These are phyloP conservation scores for Trichoderma sp. DNA, from an alignment of 2,329 filamentous ascomycete species.

Conservation along the genomic window DNA sequence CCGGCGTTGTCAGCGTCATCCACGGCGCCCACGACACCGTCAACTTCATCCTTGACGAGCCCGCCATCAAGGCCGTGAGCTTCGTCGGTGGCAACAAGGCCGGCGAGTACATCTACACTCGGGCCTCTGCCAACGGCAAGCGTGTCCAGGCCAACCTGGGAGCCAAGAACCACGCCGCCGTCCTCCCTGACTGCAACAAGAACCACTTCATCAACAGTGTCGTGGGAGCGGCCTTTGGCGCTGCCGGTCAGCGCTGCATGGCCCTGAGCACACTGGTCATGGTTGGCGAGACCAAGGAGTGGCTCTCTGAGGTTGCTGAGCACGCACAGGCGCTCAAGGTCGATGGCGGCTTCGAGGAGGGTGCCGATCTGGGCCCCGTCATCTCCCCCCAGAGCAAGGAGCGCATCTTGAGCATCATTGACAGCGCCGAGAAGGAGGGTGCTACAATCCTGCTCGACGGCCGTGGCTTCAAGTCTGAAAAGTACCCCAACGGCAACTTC, in stretches of 20 bases:
- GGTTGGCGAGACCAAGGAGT: constrained; percentile 80
- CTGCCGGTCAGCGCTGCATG: constrained; percentile 84
- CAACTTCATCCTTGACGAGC: constrained; percentile 82
- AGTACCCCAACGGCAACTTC: constrained; percentile 86
- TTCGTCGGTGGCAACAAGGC: constrained; percentile 88
- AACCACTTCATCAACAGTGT: constrained; percentile 85
- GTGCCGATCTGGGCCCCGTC: constrained; percentile 76
- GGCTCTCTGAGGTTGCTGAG: constrained; percentile 75
- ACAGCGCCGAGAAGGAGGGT: constrained; percentile 74
- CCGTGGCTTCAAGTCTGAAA: constrained; percentile 67
- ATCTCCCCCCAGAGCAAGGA: constrained; percentile 77
- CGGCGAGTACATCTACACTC: constrained; percentile 79
- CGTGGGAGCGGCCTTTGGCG: constrained; percentile 78
- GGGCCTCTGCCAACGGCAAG: constrained; percentile 81
- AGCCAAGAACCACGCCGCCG: constrained; percentile 83
- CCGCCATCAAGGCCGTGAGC: constrained; percentile 79
- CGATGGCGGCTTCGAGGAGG: constrained; percentile 77
- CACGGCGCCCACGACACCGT: constrained; percentile 79
- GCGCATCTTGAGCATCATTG: constrained; percentile 73
- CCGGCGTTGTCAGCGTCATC: constrained; percentile 78
- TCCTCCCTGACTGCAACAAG: constrained; percentile 85
- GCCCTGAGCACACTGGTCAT: constrained; percentile 79
- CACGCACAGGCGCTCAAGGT: constrained; percentile 70
- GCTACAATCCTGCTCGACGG: constrained; percentile 81
- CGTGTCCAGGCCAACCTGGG: constrained; percentile 84